Evolutionary conservation across 495 filamentous ascomycete species (phyloP), one percentile per base, ranked within the genome.

Genomic region (Penicillium cosmopolitanum): DNA sequence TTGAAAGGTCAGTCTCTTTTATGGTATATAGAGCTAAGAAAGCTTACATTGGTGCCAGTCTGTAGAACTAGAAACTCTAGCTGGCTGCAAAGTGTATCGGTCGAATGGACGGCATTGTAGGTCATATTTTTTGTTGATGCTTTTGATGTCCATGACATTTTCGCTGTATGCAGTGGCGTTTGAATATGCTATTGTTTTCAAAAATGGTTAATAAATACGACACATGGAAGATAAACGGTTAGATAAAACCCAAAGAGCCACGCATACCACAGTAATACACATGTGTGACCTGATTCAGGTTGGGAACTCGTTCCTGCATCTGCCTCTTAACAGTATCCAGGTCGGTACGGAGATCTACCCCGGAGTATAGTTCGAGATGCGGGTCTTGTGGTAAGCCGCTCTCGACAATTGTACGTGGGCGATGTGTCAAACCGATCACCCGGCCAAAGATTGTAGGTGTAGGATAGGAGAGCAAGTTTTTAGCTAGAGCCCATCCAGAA

Each of bases 51-150:
- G 1, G 73, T 74, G 21, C 77, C 77, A 8, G 77, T 79, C 50
- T 80, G 79, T 0, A 78, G 63, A 3, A 71, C 72, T 25, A 73
- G 67, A 58, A 74, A 76, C 21, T 67, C 55, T n/a, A 80, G 56
- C 2, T 65, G 63, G 25, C 64, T 67, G 60, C 68, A 72, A 10
- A 77, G 61, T 19, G 25, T 18, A 50, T 68, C 62, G 28, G 33
- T 46, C 11, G 62, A 59, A 38, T 65, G 62, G 6, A 68, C 62
- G 18, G 66, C 66, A 36, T 68, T 68, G 31, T 58, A 56, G 0
- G 66, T 63, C 66, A 68, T 68, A 18, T 18, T 23, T 4, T 61
- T 53, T n/a, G 50, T 68, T 68, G 59, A 68, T 68, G 34, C 60
- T 28, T 28, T 42, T 42, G 54, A 65, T 65, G 8, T 18, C 60